Base-by-base conservation (phyloP, 1,284 basidiomycete genomes). In the Sphaerobolus stellatus region DNA sequence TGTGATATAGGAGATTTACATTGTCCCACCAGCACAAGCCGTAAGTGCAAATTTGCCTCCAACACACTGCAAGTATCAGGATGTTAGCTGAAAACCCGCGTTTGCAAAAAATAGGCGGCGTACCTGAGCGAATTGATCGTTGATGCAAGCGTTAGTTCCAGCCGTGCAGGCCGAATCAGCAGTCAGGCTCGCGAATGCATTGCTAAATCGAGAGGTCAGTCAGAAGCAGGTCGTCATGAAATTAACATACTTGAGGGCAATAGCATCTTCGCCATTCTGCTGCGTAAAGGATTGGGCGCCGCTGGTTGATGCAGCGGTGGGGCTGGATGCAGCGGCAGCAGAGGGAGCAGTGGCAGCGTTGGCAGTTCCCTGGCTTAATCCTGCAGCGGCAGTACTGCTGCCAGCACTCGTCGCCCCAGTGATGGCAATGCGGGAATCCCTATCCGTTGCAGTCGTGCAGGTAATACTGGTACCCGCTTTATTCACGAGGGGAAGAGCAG, bases 401-500 rank as follows among this genome's bases (percentile, higher is more conserved):
- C n/a, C n/a, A n/a, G n/a, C n/a, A n/a, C n/a, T n/a, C 18, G 54
- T 59, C 31, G 57, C 54, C 40, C 65, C 66, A 30, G 61, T 64
- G 38, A 20, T 40, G 16, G 66, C 64, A 52, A 76, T 70, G 25
- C 75, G 65, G 6, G 69, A 64, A 9, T 56, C 40, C 2, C 69
- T 73, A 57, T 76, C 75, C 3, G 64, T 63, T 43, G 22, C 22
- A 4, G 41, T n/a, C 22, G 31, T 29, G 46, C 31, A 29, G 20
- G 46, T 43, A 22, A 43, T 43, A 43, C 41, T 43, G 13, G 78
- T 80, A 27, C 79, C 79, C 1, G 73, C 54, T 16, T 64, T 67
- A 60, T 78, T 78, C 30, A 80, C 77, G 16, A 81, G 69, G 13
- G 79, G 79, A 34, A 81, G 71, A 11, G 75, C 76, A 31, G 70